These are phyloP conservation scores for Calophaca sinica DNA, from an alignment of 306 rosid genomes.

Conservation along the genomic window DNA sequence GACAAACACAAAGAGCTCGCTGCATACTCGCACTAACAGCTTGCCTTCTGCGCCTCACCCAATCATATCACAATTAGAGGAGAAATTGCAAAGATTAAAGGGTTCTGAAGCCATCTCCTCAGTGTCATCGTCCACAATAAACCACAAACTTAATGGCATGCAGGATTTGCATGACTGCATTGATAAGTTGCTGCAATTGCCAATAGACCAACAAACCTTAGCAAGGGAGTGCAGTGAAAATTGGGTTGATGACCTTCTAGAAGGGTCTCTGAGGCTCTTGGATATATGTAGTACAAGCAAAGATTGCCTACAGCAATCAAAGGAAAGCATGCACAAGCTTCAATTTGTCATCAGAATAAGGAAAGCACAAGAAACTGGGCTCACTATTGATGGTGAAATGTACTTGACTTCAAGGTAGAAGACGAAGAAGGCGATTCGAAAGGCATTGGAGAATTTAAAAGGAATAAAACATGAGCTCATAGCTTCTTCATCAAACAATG, in stretches of 20 bases:
- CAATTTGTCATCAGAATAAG: slow-evolving; percentile 41
- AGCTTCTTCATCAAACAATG: slow-evolving; percentile 9
- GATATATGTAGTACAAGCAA: slow-evolving; percentile 31
- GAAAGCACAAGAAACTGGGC: slow-evolving; percentile 20
- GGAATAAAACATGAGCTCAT: slow-evolving; percentile 6
- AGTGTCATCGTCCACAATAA: background rate
- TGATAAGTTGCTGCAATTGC: slow-evolving; percentile 48
- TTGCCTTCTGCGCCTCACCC: slow-evolving; percentile 46
- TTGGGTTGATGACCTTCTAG: slow-evolving; percentile 32
- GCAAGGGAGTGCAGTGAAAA: slow-evolving; percentile 30
- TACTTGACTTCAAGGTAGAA: slow-evolving; percentile 38
- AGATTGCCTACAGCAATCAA: slow-evolving; percentile 43
- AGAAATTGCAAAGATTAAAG: slow-evolving; percentile 42
- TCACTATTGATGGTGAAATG: slow-evolving; percentile 12
- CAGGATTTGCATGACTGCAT: slow-evolving; percentile 43
- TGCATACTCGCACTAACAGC: slow-evolving; percentile 45
- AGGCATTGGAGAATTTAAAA: slow-evolving; percentile 40
- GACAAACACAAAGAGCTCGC: slow-evolving; percentile 21
- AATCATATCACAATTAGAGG: slow-evolving; percentile 40
- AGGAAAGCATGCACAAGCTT: slow-evolving; percentile 37
- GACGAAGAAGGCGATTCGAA: slow-evolving; percentile 37
- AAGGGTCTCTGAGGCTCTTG: slow-evolving; percentile 45
- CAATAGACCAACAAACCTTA: slow-evolving; percentile 37
- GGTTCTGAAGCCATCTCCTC: slow-evolving; percentile 42
- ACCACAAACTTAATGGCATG: slow-evolving; percentile 36